phyloP scores from a whole-genome alignment of 441 rosid species.

The Syzygium malaccense region DNA sequence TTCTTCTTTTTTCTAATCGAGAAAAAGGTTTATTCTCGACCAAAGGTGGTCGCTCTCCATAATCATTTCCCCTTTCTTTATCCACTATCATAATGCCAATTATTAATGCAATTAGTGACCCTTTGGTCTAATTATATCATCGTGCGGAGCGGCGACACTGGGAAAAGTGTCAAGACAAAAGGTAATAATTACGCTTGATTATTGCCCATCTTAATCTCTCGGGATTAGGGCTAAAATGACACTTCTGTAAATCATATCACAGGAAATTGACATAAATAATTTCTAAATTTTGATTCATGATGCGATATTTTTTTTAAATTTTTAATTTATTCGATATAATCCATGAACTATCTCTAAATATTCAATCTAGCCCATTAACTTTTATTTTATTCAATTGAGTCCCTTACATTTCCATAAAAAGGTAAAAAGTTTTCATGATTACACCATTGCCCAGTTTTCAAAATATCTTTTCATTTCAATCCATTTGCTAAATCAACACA shows the following conservation, averaged over 20 bases:
- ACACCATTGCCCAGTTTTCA: neutral
- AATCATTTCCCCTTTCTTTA: conserved; percentile 16
- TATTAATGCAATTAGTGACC: neutral
- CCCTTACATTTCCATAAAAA: neutral
- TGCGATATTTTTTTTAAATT: neutral
- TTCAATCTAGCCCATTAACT: neutral
- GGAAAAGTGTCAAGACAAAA: neutral
- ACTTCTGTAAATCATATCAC: neutral
- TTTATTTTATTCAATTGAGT: neutral
- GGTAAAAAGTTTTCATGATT: neutral
- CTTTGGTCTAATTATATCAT: conserved; percentile 8
- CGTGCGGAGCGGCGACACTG: conserved; percentile 7
- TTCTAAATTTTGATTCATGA: neutral
- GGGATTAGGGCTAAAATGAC: neutral
- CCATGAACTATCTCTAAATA: neutral
- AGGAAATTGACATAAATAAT: neutral
- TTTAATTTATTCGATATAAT: neutral
- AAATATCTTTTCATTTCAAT: neutral
- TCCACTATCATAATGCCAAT: neutral
- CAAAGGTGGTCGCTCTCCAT: conserved; percentile 10
- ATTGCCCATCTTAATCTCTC: neutral
- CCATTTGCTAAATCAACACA: neutral
- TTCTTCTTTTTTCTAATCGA: conserved; percentile 1
- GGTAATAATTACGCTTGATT: neutral
- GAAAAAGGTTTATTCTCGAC: conserved; percentile 4